phyloP scores from a whole-genome alignment of 2,329 filamentous ascomycete species.

The Corynespora cassiicola region DNA sequence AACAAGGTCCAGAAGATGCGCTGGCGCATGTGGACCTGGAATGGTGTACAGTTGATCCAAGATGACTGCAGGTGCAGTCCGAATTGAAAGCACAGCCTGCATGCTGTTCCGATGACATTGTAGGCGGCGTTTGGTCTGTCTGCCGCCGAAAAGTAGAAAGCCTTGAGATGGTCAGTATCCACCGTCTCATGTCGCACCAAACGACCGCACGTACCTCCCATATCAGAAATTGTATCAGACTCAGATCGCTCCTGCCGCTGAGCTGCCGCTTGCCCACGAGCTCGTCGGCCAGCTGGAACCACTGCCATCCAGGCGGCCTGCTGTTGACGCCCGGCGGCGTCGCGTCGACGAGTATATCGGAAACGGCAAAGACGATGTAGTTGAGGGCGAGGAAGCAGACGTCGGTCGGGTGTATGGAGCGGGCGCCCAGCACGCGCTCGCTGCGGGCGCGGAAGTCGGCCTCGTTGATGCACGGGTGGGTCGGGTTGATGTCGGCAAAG shows the following conservation, averaged over 20 bases:
- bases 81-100: slow-evolving; percentile 33
- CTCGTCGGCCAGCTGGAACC: slow-evolving; percentile 36
- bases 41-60: slow-evolving; percentile 19
- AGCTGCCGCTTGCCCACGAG: slow-evolving; percentile 31
- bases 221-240: slow-evolving; percentile 34
- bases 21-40: slow-evolving; percentile 27
- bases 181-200: too few species aligned
- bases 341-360: slow-evolving; percentile 18
- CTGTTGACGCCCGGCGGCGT: slow-evolving; percentile 2
- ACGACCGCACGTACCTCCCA: slow-evolving; percentile 28
- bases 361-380: slow-evolving; percentile 37
- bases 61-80: slow-evolving; percentile 34
- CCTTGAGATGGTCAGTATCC: slow-evolving; percentile 21
- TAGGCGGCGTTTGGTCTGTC: slow-evolving; percentile 38
- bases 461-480: slow-evolving; percentile 39
- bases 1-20: slow-evolving; percentile 38
- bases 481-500: slow-evolving; percentile 33
- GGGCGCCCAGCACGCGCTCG: slow-evolving; percentile 27
- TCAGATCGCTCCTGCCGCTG: slow-evolving; percentile 26
- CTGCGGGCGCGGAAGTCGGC: slow-evolving; percentile 28
- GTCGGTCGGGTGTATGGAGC: slow-evolving; percentile 21
- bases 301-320: slow-evolving; percentile 34
- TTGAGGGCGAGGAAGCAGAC: slow-evolving; percentile 35
- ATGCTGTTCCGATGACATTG: slow-evolving; percentile 34
- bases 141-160: slow-evolving; percentile 30